These are phyloP conservation scores for Parasitella parasitica DNA, from an alignment of 371 early-diverging fungal species.

Conservation along the genomic window DNA sequence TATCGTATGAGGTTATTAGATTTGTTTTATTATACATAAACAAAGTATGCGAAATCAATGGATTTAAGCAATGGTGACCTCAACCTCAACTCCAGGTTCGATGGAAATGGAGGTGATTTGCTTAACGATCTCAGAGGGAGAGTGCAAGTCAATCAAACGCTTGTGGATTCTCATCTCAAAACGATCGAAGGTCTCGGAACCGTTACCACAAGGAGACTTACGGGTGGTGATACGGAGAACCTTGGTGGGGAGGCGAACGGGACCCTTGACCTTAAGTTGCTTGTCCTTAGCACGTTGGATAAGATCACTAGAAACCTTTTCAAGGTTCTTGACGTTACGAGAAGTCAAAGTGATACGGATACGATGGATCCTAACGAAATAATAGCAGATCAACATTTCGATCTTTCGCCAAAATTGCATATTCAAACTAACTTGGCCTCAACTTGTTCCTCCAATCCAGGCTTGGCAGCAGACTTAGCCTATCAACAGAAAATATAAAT, in stretches of 20 bases:
- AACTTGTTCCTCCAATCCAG: conserved; percentile 59
- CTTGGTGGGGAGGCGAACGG: conserved; percentile 99
- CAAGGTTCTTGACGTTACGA: conserved; percentile 96
- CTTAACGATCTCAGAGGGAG: conserved; percentile 98
- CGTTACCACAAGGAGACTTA: conserved; percentile 99
- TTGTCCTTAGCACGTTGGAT: conserved; percentile 98
- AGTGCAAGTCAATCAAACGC: conserved; percentile 97
- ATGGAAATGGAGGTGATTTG: conserved; percentile 99
- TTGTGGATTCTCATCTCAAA: conserved; percentile 99
- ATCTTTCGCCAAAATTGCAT: background rate
- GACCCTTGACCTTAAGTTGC: conserved; percentile 96
- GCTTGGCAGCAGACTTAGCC: conserved; percentile 54
- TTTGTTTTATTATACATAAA: conserved; percentile 5
- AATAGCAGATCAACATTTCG: background rate
- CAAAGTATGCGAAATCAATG: background rate
- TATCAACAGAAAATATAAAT: conserved; percentile 3
- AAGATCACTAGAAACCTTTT: conserved; percentile 97
- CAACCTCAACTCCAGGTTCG: conserved; percentile 99
- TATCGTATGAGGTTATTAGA: background rate
- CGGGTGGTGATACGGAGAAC: conserved; percentile 97
- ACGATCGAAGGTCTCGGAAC: conserved; percentile 99
- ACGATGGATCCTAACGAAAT: conserved; percentile 69
- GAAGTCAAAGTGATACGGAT: conserved; percentile 97
- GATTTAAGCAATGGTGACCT: conserved; percentile 94
- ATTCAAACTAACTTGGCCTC: conserved; percentile 43